A percentile compares a stretch with the other conserved stretches of the same genome.
These are phyloP conservation scores for Spinellus fusiger DNA, from an alignment of 192 early-diverging fungal species.

Conservation along the genomic window DNA sequence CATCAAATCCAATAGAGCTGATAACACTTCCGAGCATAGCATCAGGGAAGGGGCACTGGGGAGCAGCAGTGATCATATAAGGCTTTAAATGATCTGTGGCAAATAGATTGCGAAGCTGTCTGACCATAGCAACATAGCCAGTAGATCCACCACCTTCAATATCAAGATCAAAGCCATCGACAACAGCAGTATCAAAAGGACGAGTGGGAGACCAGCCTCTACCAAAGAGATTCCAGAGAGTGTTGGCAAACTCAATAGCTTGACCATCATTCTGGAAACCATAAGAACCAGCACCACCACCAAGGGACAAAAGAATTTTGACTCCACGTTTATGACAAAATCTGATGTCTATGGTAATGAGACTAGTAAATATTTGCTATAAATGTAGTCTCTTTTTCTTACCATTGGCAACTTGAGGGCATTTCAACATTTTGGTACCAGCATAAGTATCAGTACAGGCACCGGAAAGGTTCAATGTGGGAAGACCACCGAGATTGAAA, in stretches of 20 bases:
- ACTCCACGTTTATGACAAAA: conserved; percentile 70
- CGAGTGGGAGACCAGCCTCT: conserved; percentile 54
- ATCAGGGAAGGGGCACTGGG: conserved; percentile 78
- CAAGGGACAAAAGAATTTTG: conserved; percentile 65
- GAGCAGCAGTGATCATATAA: conserved; percentile 63
- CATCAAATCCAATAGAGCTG: conserved; percentile 55
- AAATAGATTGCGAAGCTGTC: conserved; percentile 46
- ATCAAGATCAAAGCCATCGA: conserved; percentile 50
- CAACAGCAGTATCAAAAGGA: conserved; percentile 61
- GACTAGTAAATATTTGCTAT: no score
- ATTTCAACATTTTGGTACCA: conserved; percentile 60
- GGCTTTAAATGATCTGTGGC: conserved; percentile 37
- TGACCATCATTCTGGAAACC: conserved; percentile 52
- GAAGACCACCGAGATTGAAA: conserved; percentile 54
- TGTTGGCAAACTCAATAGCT: conserved; percentile 54
- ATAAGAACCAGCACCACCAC: conserved; percentile 61
- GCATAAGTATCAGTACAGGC: conserved; percentile 51
- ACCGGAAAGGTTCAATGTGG: conserved; percentile 63
- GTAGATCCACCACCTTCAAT: conserved; percentile 61
- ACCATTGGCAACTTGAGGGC: conserved; percentile 53
- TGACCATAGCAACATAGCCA: conserved; percentile 56
- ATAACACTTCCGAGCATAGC: conserved; percentile 53
- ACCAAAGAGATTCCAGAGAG: conserved; percentile 74
- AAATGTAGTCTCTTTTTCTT: neutral
- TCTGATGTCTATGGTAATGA: conserved; percentile 56